phyloP scores from a whole-genome alignment of 176 grass and related monocot species.

The Panicum miliaceum region DNA sequence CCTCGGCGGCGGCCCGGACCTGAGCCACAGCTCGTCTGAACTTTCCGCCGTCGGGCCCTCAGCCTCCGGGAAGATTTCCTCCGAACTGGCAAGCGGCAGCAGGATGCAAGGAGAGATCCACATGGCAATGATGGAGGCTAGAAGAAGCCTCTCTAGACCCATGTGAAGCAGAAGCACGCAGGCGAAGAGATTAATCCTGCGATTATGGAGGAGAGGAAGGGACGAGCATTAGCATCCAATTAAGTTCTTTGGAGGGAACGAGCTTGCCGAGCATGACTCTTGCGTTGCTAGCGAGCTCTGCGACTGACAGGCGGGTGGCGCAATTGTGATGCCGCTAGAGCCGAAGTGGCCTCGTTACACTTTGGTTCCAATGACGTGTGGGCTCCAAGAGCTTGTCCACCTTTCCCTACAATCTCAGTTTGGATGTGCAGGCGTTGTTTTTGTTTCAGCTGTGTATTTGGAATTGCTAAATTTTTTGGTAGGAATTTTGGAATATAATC shows the following conservation, averaged over 20 bases:
- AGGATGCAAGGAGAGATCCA: slow-evolving; percentile 15
- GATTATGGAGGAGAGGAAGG: slow-evolving; percentile 38
- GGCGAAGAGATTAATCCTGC: not conserved
- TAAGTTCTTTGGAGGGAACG: not conserved
- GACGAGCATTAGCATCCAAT: slow-evolving; percentile 9
- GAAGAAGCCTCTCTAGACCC: slow-evolving; percentile 40
- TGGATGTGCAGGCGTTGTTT: slow-evolving; percentile 4
- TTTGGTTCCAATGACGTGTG: not conserved
- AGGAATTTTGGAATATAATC: not conserved
- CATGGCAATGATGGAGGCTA: slow-evolving; percentile 30
- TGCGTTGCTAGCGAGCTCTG: not conserved
- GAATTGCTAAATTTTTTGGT: not conserved
- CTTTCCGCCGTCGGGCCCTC: slow-evolving; percentile 12
- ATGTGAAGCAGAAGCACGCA: slow-evolving; percentile 28
- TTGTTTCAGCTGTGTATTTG: not conserved
- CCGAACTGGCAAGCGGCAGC: not conserved
- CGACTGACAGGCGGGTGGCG: not conserved
- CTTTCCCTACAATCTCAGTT: not conserved
- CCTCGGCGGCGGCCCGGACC: slow-evolving; percentile 16
- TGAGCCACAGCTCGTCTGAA: slow-evolving; percentile 31
- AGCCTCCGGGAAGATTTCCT: slow-evolving; percentile 32
- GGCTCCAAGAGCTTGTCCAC: not conserved
- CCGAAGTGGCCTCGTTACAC: not conserved
- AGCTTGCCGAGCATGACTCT: not conserved
- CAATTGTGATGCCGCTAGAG: not conserved